Evolutionary conservation across 1,139 yeast species (phyloP).

Genomic region (Kluyveromyces sp.): DNA sequence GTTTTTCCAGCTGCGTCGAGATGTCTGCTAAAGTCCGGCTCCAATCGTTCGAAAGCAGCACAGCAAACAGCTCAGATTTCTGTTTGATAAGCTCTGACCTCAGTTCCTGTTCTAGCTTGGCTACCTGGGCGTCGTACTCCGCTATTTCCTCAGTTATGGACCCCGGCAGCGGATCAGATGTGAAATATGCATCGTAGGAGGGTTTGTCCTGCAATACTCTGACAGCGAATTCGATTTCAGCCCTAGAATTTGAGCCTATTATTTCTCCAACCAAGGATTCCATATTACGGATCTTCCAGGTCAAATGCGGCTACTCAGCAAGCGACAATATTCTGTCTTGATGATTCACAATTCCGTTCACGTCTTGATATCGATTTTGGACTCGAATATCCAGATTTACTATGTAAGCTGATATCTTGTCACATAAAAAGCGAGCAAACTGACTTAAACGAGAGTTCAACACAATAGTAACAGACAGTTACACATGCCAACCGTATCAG

Average conservation of each 20-base stretch:
- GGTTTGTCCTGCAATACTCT: slow-evolving; percentile 19
- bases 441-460: too few relatives aligned
- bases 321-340: too few relatives aligned
- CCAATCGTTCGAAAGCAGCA: slow-evolving; percentile 25
- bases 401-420: too few relatives aligned
- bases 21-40: slow-evolving; percentile 25
- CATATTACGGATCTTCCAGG: too few relatives aligned
- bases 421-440: too few relatives aligned
- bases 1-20: slow-evolving; percentile 30
- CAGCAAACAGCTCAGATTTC: slow-evolving; percentile 32
- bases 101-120: slow-evolving; percentile 34
- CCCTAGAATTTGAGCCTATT: background rate
- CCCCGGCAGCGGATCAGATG: slow-evolving; percentile 27
- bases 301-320: too few relatives aligned
- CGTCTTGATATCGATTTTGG: too few relatives aligned
- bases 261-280: slow-evolving; percentile 7
- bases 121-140: slow-evolving; percentile 40
- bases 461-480: too few relatives aligned
- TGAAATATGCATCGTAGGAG: slow-evolving; percentile 24
- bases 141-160: slow-evolving; percentile 41
- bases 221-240: slow-evolving; percentile 3
- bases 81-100: slow-evolving; percentile 31
- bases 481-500: too few relatives aligned
- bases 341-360: too few relatives aligned
- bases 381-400: too few relatives aligned